Conservation (phyloP, 2,329 filamentous ascomycete species). For the Fusarium napiforme region DNA sequence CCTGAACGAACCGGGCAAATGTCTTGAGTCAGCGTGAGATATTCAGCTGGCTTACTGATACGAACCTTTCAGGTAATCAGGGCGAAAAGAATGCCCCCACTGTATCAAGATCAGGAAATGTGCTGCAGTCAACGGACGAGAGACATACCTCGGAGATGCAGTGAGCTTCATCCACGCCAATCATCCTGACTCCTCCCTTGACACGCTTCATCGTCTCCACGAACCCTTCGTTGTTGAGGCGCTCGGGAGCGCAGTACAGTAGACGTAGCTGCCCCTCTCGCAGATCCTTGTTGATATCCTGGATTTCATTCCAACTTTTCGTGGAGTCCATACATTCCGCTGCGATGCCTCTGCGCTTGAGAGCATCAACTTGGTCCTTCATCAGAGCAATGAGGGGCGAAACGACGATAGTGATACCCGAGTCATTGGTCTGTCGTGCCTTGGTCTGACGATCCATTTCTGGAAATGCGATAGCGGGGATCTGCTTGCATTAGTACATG, state of each 20-base stretch:
- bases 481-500: slow-evolving; percentile 44
- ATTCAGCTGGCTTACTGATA: slow-evolving; percentile 4
- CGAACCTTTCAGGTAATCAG: slow-evolving; percentile 61
- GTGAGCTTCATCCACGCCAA: slow-evolving; percentile 69
- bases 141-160: slow-evolving; percentile 59
- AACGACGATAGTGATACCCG: slow-evolving; percentile 66
- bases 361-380: slow-evolving; percentile 70
- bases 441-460: slow-evolving; percentile 52
- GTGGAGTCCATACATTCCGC: slow-evolving; percentile 68
- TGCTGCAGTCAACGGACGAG: accelerated
- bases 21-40: neutral
- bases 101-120: slow-evolving; percentile 24
- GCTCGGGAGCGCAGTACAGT: slow-evolving; percentile 69
- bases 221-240: slow-evolving; percentile 70
- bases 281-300: slow-evolving; percentile 51
- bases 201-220: slow-evolving; percentile 65
- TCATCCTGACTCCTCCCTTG: slow-evolving; percentile 64
- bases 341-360: slow-evolving; percentile 59
- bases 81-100: slow-evolving; percentile 62
- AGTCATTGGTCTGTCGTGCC: slow-evolving; percentile 44
- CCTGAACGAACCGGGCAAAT: slow-evolving; percentile 65
- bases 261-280: slow-evolving; percentile 61
- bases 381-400: slow-evolving; percentile 68
- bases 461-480: slow-evolving; percentile 60
- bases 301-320: slow-evolving; percentile 60